Conservation (phyloP, 1,284 basidiomycete genomes). For the Puccinia coronata region DNA sequence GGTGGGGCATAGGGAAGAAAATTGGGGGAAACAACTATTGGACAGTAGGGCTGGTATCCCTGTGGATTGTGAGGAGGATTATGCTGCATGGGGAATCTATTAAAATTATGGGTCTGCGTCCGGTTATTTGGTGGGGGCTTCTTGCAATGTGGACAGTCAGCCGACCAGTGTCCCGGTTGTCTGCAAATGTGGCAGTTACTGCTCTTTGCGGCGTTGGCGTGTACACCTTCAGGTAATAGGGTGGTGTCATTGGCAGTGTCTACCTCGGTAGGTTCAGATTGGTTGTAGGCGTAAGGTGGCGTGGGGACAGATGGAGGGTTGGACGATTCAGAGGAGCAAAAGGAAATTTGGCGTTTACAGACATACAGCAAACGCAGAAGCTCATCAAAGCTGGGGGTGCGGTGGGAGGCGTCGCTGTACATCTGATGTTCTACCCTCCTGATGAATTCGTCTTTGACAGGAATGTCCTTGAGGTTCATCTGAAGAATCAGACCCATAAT, state of each 20-base stretch:
- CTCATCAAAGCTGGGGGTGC: not conserved
- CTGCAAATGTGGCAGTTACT: not conserved
- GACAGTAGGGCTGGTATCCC: not conserved
- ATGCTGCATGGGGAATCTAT: not conserved
- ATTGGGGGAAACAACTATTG: not conserved
- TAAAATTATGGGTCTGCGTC: not conserved
- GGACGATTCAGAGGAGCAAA: not conserved
- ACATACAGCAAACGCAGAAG: not conserved
- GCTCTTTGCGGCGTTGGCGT: not conserved
- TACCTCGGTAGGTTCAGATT: not conserved
- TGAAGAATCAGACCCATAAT: not conserved
- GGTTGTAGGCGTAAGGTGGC: no score
- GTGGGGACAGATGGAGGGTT: no score
- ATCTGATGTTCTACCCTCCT: not conserved
- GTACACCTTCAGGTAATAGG: not conserved
- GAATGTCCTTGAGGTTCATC: not conserved
- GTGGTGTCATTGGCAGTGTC: not conserved
- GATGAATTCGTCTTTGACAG: not conserved
- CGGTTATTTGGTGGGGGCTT: not conserved
- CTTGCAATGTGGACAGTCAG: not conserved
- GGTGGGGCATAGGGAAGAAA: not conserved
- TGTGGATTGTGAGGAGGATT: no score
- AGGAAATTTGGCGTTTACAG: not conserved
- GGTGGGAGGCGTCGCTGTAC: not conserved
- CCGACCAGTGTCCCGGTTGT: not conserved